A percentile compares a stretch with the other conserved stretches of the same genome.
phyloP scores from a whole-genome alignment of 306 rosid species.

The Citrullus amarus region DNA sequence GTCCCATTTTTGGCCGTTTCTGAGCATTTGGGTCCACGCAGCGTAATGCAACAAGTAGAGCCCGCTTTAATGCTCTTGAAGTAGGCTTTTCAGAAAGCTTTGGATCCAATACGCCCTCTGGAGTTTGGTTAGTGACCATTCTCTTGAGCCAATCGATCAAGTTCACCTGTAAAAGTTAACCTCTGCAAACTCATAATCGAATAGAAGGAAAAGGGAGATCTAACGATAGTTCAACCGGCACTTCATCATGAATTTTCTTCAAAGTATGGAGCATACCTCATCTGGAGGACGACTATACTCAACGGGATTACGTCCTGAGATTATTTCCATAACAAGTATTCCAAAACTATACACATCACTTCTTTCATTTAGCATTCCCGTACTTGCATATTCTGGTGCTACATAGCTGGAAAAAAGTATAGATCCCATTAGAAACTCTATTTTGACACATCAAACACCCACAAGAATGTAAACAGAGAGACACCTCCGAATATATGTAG shows the following conservation, averaged over 20 bases:
- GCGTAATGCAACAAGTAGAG: constrained; percentile 77
- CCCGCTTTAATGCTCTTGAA: constrained; percentile 67
- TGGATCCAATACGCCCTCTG: constrained; percentile 81
- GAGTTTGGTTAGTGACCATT: constrained; percentile 60
- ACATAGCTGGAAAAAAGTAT: constrained; percentile 52
- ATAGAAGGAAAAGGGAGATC: neutral
- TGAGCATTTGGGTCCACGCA: constrained; percentile 75
- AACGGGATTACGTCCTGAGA: constrained; percentile 86
- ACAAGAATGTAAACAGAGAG: neutral
- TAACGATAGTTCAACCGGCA: neutral
- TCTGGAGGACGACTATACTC: constrained; percentile 63
- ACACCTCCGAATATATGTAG: neutral
- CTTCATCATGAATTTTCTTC: neutral
- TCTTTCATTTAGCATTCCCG: constrained; percentile 84
- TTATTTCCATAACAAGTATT: constrained; percentile 79
- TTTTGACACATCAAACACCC: neutral
- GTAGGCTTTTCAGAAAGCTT: constrained; percentile 67
- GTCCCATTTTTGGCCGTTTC: constrained; percentile 84
- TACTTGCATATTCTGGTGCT: constrained; percentile 90
- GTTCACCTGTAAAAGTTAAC: constrained; percentile 48
- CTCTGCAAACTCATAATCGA: constrained; percentile 1
- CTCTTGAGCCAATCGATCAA: constrained; percentile 87
- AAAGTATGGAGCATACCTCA: constrained; percentile 41
- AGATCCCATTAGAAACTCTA: neutral
- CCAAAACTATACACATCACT: constrained; percentile 87